phyloP scores from a whole-genome alignment of 1,284 basidiomycete species.

The Serendipita sp. region DNA sequence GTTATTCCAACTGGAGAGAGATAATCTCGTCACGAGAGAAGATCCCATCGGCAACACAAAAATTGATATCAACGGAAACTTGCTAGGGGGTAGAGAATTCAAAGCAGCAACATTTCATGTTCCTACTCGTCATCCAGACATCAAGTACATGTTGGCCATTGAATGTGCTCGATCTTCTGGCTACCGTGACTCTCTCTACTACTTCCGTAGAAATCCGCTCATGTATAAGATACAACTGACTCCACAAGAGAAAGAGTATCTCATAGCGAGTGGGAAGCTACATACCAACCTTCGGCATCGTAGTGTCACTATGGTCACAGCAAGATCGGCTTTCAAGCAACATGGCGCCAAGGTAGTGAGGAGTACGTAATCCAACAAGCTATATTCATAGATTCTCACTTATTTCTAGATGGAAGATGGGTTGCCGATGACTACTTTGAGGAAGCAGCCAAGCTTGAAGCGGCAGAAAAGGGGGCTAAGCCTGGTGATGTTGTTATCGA shows the following conservation, averaged over 20 bases:
- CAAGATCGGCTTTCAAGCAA: constrained; percentile 85
- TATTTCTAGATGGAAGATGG: constrained; percentile 63
- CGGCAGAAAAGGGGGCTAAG: constrained; percentile 54
- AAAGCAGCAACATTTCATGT: constrained; percentile 80
- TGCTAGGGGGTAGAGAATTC: constrained; percentile 83
- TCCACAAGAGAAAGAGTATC: constrained; percentile 78
- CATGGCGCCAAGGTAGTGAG: constrained; percentile 85
- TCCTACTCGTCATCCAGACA: constrained; percentile 66
- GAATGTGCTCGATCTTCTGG: constrained; percentile 92
- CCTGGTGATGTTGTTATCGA: constrained; percentile 68
- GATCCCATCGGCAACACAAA: constrained; percentile 85
- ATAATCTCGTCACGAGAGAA: constrained; percentile 75
- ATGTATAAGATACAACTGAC: constrained; percentile 82
- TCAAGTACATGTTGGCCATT: constrained; percentile 89
- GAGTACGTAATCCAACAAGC: constrained; percentile 33
- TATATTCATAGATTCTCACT: neutral
- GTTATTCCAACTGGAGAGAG: constrained; percentile 43
- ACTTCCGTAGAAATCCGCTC: constrained; percentile 82
- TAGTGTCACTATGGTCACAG: constrained; percentile 86
- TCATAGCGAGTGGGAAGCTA: constrained; percentile 78
- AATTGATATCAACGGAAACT: constrained; percentile 70
- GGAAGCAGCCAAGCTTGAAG: constrained; percentile 58
- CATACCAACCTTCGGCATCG: constrained; percentile 79
- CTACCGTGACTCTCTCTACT: constrained; percentile 92
- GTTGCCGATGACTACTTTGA: constrained; percentile 94